Evolutionary conservation across 2,329 filamentous ascomycete species (phyloP), one percentile per base, ranked within the genome.

Genomic region (Botrytis galanthina): DNA sequence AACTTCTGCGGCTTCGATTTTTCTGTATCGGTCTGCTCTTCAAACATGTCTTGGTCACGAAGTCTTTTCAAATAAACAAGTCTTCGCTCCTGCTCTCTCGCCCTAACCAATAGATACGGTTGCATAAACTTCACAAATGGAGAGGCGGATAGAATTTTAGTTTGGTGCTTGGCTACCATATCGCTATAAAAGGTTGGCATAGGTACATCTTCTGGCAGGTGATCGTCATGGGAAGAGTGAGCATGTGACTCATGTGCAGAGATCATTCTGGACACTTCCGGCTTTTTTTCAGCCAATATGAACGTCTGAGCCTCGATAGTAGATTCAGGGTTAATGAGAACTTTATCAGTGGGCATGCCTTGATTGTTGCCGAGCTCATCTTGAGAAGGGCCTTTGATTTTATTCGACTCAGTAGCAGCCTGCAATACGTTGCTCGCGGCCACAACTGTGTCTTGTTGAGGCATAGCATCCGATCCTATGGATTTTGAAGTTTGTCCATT

Each of bases 81-180:
- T 72, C 92, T 90, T 70, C 93, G 88, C 82, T 99, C 96, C 80
- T 98, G 92, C 81, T 98, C 95, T 68, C 96, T 91, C 60, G 96
- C 92, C 80, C 93, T 93, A 87, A 96, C 97, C 54, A 99, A 87
- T 37, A 98, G 88, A 82, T 98, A 97, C 0, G 96, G 96, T 80
- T 96, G 94, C 76, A 93, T 92, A 80, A 98, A 99, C 79, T 94
- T 95, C 76, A 99, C 96, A 80, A 97, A 98, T 0, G 96, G 96
- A 0, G 96, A 99, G 1, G 94, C 94, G 1, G 97, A 99, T 9
- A 99, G 85, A 62, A 99, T 92, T 80, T 95, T 97, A 9, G 94
- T 97, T 79, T 97, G 90, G 79, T 97, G 94, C 79, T 97, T 95
- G 73, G 94, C 91, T 54, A 98, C 94, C 87, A 98, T 93, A 80